Percentiles rank a stretch among this genome's conserved stretches.
These are phyloP conservation scores for Phytopythium mirpurense DNA, from an alignment of 352 stramenopile genomes.

Conservation along the genomic window DNA sequence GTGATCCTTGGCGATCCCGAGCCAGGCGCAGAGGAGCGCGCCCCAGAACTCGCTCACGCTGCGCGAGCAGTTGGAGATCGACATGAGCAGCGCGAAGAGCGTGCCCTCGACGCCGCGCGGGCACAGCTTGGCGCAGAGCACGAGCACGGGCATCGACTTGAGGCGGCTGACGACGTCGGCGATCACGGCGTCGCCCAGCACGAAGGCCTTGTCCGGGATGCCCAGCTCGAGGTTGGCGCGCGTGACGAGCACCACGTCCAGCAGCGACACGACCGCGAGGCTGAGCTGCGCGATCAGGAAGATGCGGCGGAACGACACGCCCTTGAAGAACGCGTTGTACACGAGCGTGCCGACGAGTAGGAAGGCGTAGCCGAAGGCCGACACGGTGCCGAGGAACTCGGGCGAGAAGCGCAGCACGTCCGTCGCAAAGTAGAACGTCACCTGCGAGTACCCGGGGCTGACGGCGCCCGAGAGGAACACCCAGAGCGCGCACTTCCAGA, in stretches of 20 bases:
- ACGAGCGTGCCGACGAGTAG: slow-evolving; percentile 75
- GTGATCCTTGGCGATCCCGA: slow-evolving; percentile 88
- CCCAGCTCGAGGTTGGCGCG: slow-evolving; percentile 88
- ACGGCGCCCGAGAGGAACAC: slow-evolving; percentile 94
- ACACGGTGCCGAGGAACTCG: slow-evolving; percentile 93
- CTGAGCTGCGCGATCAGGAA: slow-evolving; percentile 87
- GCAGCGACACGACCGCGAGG: slow-evolving; percentile 58
- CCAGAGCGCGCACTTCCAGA: slow-evolving; percentile 96
- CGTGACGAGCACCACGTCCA: slow-evolving; percentile 89
- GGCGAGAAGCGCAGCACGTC: slow-evolving; percentile 93
- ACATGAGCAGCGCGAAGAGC: slow-evolving; percentile 97
- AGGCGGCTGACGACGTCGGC: slow-evolving; percentile 75
- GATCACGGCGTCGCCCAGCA: slow-evolving; percentile 93
- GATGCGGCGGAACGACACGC: slow-evolving; percentile 91
- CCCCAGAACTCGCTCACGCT: slow-evolving; percentile 93
- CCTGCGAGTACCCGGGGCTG: slow-evolving; percentile 91
- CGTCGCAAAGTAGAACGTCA: slow-evolving; percentile 96
- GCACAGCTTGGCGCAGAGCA: slow-evolving; percentile 93
- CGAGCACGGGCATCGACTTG: slow-evolving; percentile 92
- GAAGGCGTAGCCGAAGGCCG: slow-evolving; percentile 69
- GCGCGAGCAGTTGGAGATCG: slow-evolving; percentile 94
- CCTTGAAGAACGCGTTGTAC: slow-evolving; percentile 86
- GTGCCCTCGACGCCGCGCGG: slow-evolving; percentile 94
- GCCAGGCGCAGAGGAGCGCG: slow-evolving; percentile 80
- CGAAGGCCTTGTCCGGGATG: slow-evolving; percentile 94